Evolutionary conservation across 2,329 filamentous ascomycete species (phyloP), one percentile per base, ranked within the genome.

Genomic region (Stylonectria norvegica): DNA sequence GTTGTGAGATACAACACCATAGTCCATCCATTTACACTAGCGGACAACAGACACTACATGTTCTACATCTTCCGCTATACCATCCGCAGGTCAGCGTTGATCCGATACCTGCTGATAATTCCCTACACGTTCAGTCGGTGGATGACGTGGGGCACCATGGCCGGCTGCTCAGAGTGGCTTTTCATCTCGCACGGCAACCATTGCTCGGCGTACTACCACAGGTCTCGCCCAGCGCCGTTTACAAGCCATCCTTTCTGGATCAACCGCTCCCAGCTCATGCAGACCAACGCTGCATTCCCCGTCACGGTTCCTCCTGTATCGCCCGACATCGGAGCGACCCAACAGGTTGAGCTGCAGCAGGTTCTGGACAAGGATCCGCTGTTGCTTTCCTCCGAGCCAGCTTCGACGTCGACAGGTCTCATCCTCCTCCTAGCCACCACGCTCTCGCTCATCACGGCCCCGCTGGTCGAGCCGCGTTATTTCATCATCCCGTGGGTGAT

Each of bases 401-500:
- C 69, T 0, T 56, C 65, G 2, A 72, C 73, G 0, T 80, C 78
- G 0, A 79, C 74, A 2, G 68, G 67, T 2, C 60, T 83, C 19
- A 65, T 83, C 17, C 73, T 79, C 48, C 62, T 95, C 6, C 66
- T 81, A 4, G 77, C 90, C 0, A 89, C 89, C 0, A 59, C 83
- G 0, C 71, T 95, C 4, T 91, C 87, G 1, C 76, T 98, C 10
- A 69, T 95, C 39, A 93, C 89, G 1, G 90, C 93, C 0, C 90
- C 93, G 0, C 76, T 98, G 1, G 91, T 98, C 8, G 93, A 98
- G 63, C 93, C 93, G 11, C 79, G 93, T 11, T 98, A 98, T 65
- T 95, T 95, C 63, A 94, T 98, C 59, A 74, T 96, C 10, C 90
- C 91, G 0, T 98, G 89, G 89, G 78, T 96, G 7, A 82, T 96